These are phyloP conservation scores for Naumovozyma baii DNA, from an alignment of 805 yeast species.

Conservation along the genomic window DNA sequence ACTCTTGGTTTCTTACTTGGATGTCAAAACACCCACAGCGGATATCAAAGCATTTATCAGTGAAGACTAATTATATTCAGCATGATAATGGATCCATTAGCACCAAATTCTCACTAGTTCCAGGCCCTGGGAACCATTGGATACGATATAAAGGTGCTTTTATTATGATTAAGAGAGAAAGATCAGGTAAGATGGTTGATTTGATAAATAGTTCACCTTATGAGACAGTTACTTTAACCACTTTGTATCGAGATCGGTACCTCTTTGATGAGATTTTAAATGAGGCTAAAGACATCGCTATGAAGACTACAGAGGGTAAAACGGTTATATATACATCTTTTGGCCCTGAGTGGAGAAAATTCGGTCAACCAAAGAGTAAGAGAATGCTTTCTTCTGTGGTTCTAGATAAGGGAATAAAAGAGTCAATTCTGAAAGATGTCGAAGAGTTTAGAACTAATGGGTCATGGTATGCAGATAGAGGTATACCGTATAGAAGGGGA, in stretches of 20 bases:
- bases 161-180: slow-evolving; percentile 79
- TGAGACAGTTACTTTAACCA: slow-evolving; percentile 91
- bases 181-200: slow-evolving; percentile 82
- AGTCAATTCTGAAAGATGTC: slow-evolving; percentile 59
- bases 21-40: slow-evolving; percentile 76
- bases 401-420: slow-evolving; percentile 66
- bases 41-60: slow-evolving; percentile 74
- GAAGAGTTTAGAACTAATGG: slow-evolving; percentile 70
- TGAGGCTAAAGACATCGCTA: slow-evolving; percentile 80
- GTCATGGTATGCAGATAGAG: slow-evolving; percentile 87
- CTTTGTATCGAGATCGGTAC: slow-evolving; percentile 70
- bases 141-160: slow-evolving; percentile 78
- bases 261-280: slow-evolving; percentile 60
- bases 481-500: slow-evolving; percentile 96
- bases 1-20: slow-evolving; percentile 94
- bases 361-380: slow-evolving; percentile 89
- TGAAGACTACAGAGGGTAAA: slow-evolving; percentile 78
- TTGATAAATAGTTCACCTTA: slow-evolving; percentile 87
- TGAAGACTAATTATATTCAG: slow-evolving; percentile 75
- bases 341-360: slow-evolving; percentile 99
- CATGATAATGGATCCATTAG: slow-evolving; percentile 88
- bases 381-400: slow-evolving; percentile 79
- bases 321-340: slow-evolving; percentile 89
- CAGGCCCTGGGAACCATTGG: slow-evolving; percentile 95
- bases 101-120: slow-evolving; percentile 83